A percentile compares a stretch with the other conserved stretches of the same genome.
Evolutionary conservation across 2,329 filamentous ascomycete genomes (phyloP).

Genomic region (Ceratocystis papillata): DNA sequence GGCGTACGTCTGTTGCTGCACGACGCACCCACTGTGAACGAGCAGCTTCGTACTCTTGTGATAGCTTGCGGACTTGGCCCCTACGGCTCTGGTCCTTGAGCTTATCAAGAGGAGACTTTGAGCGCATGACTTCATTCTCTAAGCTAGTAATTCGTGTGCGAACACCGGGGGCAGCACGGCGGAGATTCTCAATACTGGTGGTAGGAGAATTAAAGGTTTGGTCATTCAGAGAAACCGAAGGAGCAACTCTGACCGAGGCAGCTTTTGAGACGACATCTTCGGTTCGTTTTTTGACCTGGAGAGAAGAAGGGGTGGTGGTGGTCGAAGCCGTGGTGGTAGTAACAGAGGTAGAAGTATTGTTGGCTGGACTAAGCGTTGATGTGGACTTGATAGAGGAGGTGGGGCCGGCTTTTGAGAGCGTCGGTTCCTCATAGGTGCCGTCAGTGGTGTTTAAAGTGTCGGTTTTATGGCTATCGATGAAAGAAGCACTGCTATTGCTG

Average conservation of each 20-base stretch:
- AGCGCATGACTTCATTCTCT: slow-evolving; percentile 23
- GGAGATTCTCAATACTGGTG: slow-evolving; percentile 22
- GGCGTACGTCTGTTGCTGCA: slow-evolving; percentile 11
- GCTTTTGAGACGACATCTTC: not conserved
- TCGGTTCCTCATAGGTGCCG: slow-evolving; percentile 13
- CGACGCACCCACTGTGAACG: slow-evolving; percentile 23
- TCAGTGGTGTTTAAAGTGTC: slow-evolving; percentile 12
- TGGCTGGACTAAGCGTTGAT: too few species aligned
- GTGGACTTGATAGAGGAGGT: not conserved
- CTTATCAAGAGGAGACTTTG: slow-evolving; percentile 25
- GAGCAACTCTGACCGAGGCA: slow-evolving; percentile 4
- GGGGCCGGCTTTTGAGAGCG: not conserved
- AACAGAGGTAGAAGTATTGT: too few species aligned
- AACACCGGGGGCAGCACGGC: slow-evolving; percentile 22
- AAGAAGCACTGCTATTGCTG: slow-evolving; percentile 7
- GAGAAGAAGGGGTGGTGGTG: not conserved
- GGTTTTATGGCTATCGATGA: slow-evolving; percentile 9
- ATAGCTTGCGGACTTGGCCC: slow-evolving; percentile 20
- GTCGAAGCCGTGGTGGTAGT: not conserved
- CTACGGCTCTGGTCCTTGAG: slow-evolving; percentile 23
- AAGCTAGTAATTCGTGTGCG: slow-evolving; percentile 23
- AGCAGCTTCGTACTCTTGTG: slow-evolving; percentile 23
- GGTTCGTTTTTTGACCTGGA: slow-evolving; percentile 9
- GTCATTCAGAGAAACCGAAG: slow-evolving; percentile 3
- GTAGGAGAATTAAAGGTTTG: slow-evolving; percentile 21